Conservation (phyloP, 208 protist genomes). For the Trichomonas gallinae region DNA sequence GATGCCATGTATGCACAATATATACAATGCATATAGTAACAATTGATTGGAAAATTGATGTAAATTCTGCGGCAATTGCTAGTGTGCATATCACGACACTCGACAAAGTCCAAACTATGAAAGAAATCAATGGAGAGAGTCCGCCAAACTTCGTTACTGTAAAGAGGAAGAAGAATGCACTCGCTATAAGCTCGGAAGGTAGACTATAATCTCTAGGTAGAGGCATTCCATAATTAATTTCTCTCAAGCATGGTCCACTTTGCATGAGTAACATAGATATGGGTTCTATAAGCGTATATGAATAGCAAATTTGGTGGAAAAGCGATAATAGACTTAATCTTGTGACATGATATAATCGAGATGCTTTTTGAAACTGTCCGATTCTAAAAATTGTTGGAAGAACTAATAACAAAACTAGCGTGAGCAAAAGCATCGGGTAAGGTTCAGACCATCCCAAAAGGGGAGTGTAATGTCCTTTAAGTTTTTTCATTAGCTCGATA, state of each 20-base stretch:
- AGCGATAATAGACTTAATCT: not conserved
- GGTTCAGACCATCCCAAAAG: not conserved
- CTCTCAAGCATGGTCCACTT: not conserved
- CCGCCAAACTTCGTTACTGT: not conserved
- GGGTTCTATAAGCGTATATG: not conserved
- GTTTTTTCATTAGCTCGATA: not conserved
- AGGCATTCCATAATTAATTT: not conserved
- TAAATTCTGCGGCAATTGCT: not conserved
- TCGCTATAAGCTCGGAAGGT: not conserved
- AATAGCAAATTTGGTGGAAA: not conserved
- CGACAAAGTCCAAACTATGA: not conserved
- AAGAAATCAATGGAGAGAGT: not conserved
- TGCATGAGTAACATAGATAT: not conserved
- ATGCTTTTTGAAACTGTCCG: not conserved
- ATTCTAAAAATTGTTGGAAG: not conserved
- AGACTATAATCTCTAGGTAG: not conserved
- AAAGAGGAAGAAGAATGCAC: not conserved
- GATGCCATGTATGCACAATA: not conserved
- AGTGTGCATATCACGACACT: not conserved
- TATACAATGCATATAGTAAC: not conserved
- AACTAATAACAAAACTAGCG: not conserved
- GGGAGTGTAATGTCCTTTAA: not conserved
- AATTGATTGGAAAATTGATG: not conserved
- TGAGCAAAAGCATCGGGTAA: not conserved
- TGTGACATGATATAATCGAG: not conserved